A percentile compares a stretch with the other conserved stretches of the same genome.
Evolutionary conservation across 2,329 filamentous ascomycete species (phyloP).

Genomic region (Neoscytalidium dimidiatum): DNA sequence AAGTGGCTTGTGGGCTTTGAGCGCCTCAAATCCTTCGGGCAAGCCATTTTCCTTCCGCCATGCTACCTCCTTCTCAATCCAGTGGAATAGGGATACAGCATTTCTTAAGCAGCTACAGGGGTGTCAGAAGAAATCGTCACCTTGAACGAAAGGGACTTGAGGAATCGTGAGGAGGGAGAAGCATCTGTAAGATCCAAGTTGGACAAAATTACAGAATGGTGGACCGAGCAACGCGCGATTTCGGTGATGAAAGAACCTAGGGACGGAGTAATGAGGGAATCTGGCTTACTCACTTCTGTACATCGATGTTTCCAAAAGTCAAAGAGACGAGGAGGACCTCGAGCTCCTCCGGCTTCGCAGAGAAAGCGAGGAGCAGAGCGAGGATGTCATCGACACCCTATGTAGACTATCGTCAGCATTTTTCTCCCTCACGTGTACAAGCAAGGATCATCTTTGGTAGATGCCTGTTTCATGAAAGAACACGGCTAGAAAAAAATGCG

Average conservation of each 20-base stretch:
- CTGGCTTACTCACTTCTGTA: conserved; percentile 65
- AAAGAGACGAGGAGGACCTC: conserved; percentile 84
- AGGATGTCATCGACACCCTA: conserved; percentile 86
- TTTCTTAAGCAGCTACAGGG: conserved; percentile 75
- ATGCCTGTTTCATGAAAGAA: too few relatives aligned
- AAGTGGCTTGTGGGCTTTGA: conserved; percentile 74
- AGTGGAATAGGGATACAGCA: conserved; percentile 85
- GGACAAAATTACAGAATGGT: neutral
- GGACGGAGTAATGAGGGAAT: too few relatives aligned
- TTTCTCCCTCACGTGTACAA: too few relatives aligned
- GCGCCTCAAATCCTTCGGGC: conserved; percentile 69
- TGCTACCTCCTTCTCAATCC: conserved; percentile 82
- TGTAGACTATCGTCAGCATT: neutral
- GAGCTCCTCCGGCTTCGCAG: conserved; percentile 78
- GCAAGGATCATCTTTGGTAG: too few relatives aligned
- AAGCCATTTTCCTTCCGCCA: conserved; percentile 75
- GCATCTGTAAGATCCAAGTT: neutral
- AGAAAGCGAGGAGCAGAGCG: conserved; percentile 83
- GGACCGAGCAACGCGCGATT: neutral
- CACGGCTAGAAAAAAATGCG: too few relatives aligned
- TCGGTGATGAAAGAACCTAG: too few relatives aligned
- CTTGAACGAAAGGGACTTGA: neutral
- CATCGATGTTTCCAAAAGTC: conserved; percentile 90
- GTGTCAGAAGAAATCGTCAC: neutral
- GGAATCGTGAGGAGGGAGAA: neutral